Conservation (phyloP, 2,329 filamentous ascomycete species). For the Elsinoe arachidis region DNA sequence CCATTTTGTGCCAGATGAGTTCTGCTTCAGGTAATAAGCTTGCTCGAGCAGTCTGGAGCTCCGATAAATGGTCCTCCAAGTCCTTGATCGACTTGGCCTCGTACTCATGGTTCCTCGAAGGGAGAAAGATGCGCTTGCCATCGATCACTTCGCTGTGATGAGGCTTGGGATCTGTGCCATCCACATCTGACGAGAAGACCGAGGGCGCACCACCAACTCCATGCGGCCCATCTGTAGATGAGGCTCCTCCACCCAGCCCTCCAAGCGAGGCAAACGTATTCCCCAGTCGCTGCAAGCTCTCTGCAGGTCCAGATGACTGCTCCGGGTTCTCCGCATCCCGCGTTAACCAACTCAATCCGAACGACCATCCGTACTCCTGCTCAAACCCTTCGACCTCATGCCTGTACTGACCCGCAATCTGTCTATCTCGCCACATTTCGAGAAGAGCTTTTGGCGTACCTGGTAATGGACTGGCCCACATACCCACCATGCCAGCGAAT, state of each 20-base stretch:
- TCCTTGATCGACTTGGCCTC: conserved; percentile 11
- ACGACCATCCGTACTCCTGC: not conserved
- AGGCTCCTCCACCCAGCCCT: not conserved
- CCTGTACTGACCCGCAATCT: not conserved
- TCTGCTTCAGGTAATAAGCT: conserved; percentile 16
- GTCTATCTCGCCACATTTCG: not conserved
- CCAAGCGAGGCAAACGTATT: not conserved
- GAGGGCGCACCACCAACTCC: not conserved
- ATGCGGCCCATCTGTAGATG: conserved; percentile 9
- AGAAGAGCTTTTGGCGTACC: not conserved
- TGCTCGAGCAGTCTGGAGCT: conserved; percentile 11
- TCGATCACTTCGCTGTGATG: conserved; percentile 16
- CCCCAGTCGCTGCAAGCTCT: not conserved
- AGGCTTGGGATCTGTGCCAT: conserved; percentile 16
- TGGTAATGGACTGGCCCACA: not conserved
- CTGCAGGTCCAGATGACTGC: not conserved
- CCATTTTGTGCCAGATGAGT: conserved; percentile 17
- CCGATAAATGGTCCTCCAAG: conserved; percentile 14
- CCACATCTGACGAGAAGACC: conserved; percentile 2
- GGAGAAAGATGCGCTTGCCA: conserved; percentile 16
- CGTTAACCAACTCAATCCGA: not conserved
- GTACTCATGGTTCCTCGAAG: conserved; percentile 17
- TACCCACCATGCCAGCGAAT: not conserved
- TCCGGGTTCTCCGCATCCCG: not conserved
- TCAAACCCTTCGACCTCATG: not conserved